These are phyloP conservation scores for Petunia axillaris DNA, from an alignment of 257 asterid genomes.

Conservation along the genomic window DNA sequence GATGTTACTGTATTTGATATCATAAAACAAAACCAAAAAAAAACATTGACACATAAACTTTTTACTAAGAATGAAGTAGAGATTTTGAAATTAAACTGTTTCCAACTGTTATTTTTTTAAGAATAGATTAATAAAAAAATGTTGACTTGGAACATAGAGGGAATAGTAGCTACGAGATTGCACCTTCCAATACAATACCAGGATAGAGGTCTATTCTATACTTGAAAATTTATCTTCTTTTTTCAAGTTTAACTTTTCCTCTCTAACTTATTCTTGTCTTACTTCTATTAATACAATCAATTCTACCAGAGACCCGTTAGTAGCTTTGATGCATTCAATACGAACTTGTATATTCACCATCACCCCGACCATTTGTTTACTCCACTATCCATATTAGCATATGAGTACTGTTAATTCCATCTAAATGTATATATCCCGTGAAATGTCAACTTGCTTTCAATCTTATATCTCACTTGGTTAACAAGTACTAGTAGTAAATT, in stretches of 20 bases:
- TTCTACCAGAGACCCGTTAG: not conserved
- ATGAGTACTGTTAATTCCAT: not conserved
- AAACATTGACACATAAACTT: too few relatives aligned
- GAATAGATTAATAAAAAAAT: too few relatives aligned
- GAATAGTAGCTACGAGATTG: too few relatives aligned
- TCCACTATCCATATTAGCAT: not conserved
- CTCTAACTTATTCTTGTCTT: not conserved
- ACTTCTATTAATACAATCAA: not conserved
- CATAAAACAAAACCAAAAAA: too few relatives aligned
- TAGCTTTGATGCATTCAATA: constrained; percentile 35
- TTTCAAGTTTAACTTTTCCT: not conserved
- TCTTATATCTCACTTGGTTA: not conserved
- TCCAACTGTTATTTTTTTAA: too few relatives aligned
- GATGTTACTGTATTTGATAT: too few relatives aligned
- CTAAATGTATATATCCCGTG: not conserved
- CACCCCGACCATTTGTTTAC: not conserved
- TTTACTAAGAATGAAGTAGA: too few relatives aligned
- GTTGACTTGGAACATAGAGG: too few relatives aligned
- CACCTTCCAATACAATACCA: too few relatives aligned
- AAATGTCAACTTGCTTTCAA: not conserved
- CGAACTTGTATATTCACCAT: not conserved
- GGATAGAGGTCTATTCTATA: too few relatives aligned
- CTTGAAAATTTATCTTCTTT: too few relatives aligned
- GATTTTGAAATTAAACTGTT: too few relatives aligned
- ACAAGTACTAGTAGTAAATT: not conserved